phyloP scores from a whole-genome alignment of 1,284 basidiomycete species.

The Tylopilus sp. region DNA sequence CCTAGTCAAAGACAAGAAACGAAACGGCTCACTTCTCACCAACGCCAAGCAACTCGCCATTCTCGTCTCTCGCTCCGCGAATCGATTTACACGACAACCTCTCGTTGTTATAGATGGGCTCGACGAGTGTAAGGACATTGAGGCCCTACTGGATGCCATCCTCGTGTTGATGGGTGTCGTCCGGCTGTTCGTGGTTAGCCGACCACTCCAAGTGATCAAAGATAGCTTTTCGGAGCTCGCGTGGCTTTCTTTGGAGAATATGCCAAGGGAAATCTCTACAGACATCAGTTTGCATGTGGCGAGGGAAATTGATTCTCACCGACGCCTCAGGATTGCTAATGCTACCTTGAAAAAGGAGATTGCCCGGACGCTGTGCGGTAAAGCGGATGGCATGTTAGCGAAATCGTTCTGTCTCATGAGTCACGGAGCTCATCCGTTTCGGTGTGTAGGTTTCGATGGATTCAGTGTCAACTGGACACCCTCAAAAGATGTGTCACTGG shows the following conservation, averaged over 20 bases:
- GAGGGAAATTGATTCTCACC: conserved; percentile 7
- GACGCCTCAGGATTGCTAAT: background rate
- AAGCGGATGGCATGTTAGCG: conserved; percentile 11
- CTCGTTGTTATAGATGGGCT: conserved; percentile 10
- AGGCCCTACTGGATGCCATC: conserved; percentile 4
- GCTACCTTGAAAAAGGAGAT: background rate
- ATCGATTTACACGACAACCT: background rate
- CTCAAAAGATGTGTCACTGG: background rate
- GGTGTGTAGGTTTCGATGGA: background rate
- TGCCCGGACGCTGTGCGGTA: background rate
- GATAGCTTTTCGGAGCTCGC: background rate
- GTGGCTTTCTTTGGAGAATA: background rate
- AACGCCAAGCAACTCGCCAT: background rate
- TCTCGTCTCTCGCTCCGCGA: background rate
- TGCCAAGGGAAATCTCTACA: background rate
- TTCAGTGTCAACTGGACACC: background rate
- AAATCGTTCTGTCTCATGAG: no score
- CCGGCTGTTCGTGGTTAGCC: conserved; percentile 5
- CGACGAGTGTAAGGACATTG: conserved; percentile 9
- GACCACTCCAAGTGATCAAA: conserved; percentile 4
- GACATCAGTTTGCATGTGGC: conserved; percentile 7
- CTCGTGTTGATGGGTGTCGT: background rate
- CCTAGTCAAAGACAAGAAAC: background rate
- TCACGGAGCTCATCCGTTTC: no score
- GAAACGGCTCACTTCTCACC: background rate